phyloP scores from a whole-genome alignment of 345 rosid genomes.

The Salix udensis region DNA sequence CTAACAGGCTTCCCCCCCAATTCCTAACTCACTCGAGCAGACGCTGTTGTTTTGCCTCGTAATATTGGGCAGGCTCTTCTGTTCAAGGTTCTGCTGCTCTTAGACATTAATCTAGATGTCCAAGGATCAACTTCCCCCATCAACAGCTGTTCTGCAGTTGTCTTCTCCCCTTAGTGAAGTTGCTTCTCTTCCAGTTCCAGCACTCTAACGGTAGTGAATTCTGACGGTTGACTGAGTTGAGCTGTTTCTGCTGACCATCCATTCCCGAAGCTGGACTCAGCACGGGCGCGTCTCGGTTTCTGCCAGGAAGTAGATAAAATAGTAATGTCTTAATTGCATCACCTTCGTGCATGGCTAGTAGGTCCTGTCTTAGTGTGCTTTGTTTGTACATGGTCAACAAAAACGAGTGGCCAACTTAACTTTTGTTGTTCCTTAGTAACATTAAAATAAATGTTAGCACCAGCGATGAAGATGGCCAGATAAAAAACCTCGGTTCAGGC shows the following conservation, averaged over 20 bases:
- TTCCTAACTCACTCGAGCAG: slow-evolving; percentile 1
- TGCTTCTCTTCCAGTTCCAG: background rate
- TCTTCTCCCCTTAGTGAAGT: background rate
- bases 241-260: slow-evolving; percentile 9
- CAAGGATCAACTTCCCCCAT: background rate
- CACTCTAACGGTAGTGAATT: background rate
- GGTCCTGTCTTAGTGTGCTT: background rate
- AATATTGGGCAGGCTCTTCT: background rate
- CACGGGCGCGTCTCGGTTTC: background rate
- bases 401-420: background rate
- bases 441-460: background rate
- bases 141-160: background rate
- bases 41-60: slow-evolving; percentile 4
- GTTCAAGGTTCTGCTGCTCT: background rate
- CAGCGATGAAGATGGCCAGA: background rate
- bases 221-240: background rate
- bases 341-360: background rate
- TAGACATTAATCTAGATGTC: slow-evolving; percentile 11
- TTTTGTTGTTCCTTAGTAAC: background rate
- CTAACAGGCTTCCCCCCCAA: background rate
- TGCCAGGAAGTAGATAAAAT: background rate
- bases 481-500: background rate
- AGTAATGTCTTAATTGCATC: background rate
- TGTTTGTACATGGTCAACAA: background rate
- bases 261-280: slow-evolving; percentile 6